These are phyloP conservation scores for Mycena floridula DNA, from an alignment of 768 basidiomycete species.

Conservation along the genomic window DNA sequence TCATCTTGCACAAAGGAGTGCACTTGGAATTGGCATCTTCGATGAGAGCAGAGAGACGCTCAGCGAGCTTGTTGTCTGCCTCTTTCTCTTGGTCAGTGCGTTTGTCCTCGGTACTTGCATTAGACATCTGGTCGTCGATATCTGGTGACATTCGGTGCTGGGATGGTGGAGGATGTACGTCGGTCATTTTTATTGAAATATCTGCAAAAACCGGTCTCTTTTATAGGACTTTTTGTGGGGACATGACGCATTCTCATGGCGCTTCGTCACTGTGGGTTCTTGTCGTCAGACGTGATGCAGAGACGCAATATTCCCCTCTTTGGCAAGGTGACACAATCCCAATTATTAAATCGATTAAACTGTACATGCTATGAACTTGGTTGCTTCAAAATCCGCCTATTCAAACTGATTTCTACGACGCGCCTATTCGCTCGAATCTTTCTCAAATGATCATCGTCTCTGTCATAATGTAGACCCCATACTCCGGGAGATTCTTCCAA, in stretches of 20 bases:
- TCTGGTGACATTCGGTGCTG: background rate
- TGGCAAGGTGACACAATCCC: no score
- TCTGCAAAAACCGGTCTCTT: no score
- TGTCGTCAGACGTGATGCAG: no score
- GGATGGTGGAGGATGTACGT: background rate
- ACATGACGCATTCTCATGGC: no score
- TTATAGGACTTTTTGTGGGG: no score
- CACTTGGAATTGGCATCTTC: conserved; percentile 26
- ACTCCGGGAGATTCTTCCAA: conserved; percentile 17
- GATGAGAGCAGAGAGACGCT: conserved; percentile 27
- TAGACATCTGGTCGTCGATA: background rate
- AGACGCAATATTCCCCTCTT: no score
- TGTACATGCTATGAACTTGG: no score
- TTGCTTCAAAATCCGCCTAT: conserved; percentile 6
- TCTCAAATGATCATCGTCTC: conserved; percentile 18
- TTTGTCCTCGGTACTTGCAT: conserved; percentile 3
- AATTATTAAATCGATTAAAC: no score
- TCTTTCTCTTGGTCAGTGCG: conserved; percentile 18
- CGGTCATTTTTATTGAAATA: conserved; percentile 10
- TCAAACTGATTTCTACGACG: conserved; percentile 16
- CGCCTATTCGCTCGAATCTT: conserved; percentile 7
- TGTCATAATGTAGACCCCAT: conserved; percentile 18
- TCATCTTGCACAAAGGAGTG: conserved; percentile 26
- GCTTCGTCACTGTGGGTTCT: no score
- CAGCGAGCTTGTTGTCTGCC: conserved; percentile 22